These are phyloP conservation scores for Suillus subalutaceus DNA, from an alignment of 768 basidiomycete genomes.

Conservation along the genomic window DNA sequence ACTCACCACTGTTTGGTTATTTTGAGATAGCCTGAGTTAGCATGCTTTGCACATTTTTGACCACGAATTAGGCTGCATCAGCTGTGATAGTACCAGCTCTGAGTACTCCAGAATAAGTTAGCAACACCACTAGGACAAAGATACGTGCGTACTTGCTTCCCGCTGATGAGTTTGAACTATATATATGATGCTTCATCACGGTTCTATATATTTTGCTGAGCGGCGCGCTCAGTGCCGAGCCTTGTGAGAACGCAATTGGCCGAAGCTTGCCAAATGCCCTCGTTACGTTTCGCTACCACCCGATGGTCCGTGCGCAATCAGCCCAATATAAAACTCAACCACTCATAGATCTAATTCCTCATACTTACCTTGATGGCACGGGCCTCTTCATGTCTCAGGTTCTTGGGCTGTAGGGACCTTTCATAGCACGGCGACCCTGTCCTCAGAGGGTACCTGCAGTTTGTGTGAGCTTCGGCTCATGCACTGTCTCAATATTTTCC, in stretches of 20 bases:
- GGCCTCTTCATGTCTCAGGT: constrained; percentile 50
- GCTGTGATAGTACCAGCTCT: not conserved
- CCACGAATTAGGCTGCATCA: not conserved
- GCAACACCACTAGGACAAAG: not conserved
- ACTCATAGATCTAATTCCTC: constrained; percentile 23
- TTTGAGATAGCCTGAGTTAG: not conserved
- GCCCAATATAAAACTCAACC: constrained; percentile 26
- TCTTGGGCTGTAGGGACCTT: constrained; percentile 56
- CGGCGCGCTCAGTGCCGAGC: no score
- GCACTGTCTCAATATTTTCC: constrained; percentile 49
- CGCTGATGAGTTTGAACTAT: not conserved
- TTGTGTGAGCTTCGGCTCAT: constrained; percentile 46
- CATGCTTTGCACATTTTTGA: not conserved
- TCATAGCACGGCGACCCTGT: constrained; percentile 61
- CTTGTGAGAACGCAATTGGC: not conserved
- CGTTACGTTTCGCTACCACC: not conserved
- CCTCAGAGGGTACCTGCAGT: constrained; percentile 37
- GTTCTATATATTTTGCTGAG: not conserved
- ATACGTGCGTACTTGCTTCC: not conserved
- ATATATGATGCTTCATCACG: not conserved
- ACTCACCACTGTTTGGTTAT: not conserved
- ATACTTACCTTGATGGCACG: constrained; percentile 63
- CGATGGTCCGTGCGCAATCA: constrained; percentile 18
- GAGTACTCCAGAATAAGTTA: not conserved
- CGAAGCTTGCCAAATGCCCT: not conserved